Evolutionary conservation across 2,329 filamentous ascomycete genomes (phyloP).

Genomic region (Rasamsonia emersonii): DNA sequence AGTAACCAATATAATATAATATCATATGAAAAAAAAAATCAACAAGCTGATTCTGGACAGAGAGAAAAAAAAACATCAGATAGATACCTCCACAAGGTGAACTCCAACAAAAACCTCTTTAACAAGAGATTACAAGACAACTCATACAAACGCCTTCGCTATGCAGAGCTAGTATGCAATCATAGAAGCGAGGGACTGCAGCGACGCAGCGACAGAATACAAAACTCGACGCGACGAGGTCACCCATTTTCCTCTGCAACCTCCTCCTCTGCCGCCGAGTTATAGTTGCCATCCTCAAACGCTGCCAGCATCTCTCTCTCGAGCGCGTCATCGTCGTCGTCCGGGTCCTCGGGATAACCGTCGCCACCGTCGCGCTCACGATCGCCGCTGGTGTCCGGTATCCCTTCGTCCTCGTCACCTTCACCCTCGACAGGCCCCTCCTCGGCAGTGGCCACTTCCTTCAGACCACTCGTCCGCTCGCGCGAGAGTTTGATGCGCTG

Average conservation of each 20-base stretch:
- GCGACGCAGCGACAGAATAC: too few relatives aligned
- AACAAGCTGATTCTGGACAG: too few relatives aligned
- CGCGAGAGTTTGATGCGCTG: slow-evolving; percentile 35
- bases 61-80: too few relatives aligned
- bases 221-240: slow-evolving; percentile 1
- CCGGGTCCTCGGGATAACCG: slow-evolving; percentile 18
- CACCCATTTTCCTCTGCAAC: slow-evolving; percentile 24
- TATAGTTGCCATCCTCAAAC: slow-evolving; percentile 39
- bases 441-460: slow-evolving; percentile 26
- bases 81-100: too few relatives aligned
- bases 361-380: slow-evolving; percentile 11
- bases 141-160: slow-evolving; percentile 4
- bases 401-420: slow-evolving; percentile 16
- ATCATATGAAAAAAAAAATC: too few relatives aligned
- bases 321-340: slow-evolving; percentile 39
- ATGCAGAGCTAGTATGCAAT: too few relatives aligned
- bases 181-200: too few relatives aligned
- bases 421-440: slow-evolving; percentile 21
- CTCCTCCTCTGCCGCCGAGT: slow-evolving; percentile 26
- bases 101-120: too few relatives aligned
- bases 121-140: too few relatives aligned
- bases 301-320: slow-evolving; percentile 53
- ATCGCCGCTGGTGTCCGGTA: too few relatives aligned
- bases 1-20: too few relatives aligned
- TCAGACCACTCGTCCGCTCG: slow-evolving; percentile 30